Base-by-base conservation (phyloP, 139 green algal genomes). In the Klebsormidium nitens region DNA sequence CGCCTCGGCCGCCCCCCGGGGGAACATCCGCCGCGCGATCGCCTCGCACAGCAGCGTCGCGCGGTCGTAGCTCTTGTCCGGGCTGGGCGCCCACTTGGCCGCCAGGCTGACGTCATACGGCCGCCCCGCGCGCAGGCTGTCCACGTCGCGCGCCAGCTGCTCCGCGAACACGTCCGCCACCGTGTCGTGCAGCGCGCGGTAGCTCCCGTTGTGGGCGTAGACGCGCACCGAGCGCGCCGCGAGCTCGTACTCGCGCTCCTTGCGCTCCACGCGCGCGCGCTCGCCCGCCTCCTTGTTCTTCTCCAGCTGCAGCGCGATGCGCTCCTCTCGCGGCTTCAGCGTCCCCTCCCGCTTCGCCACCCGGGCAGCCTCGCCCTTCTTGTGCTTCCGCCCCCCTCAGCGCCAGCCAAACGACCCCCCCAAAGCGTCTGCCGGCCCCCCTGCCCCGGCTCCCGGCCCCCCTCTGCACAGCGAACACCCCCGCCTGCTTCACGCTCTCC, bases 11-110 rank as follows among this genome's bases (percentile, higher is more conserved):
- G n/a, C n/a, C n/a, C n/a, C n/a, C n/a, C n/a, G n/a, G n/a, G n/a
- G n/a, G n/a, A n/a, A n/a, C n/a, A n/a, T n/a, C n/a, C n/a, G n/a
- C n/a, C n/a, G n/a, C n/a, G n/a, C n/a, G n/a, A n/a, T n/a, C n/a
- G n/a, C n/a, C n/a, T n/a, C n/a, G 17, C 52, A 48, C 6, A 79
- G 72, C 23, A 64, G 40, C 8, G 59, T 74, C 46, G 42, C 42
- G 19, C 46, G 71, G 63, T 82, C 75, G 36, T 56, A 39, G 29
- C 58, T 57, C 32, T 50, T 44, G 17, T 26, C 71, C 31, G 42
- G 8, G 34, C 46, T 62, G 5, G 75, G 75, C 3, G 75, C 75
- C 75, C 75, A 82, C 56, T 82, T 82, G 40, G 47, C 64, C 28
- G 70, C 69, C 61, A 82, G 60, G n/a, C 48, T 69, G 4, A 79